These are phyloP conservation scores for Sindora glabra DNA, from an alignment of 306 rosid species.

Conservation along the genomic window DNA sequence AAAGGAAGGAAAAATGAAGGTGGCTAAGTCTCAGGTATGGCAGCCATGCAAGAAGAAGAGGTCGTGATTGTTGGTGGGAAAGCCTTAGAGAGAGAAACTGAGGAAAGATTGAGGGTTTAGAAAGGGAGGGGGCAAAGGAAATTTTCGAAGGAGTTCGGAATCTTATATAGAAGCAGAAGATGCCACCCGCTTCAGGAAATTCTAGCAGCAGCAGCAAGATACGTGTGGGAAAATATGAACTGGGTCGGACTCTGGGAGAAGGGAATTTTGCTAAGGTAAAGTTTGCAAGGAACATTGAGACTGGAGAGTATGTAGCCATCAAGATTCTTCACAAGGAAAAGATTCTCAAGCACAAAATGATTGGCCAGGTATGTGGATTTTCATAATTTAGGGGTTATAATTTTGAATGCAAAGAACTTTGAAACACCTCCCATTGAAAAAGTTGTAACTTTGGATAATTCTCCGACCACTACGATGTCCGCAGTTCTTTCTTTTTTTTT, in stretches of 20 bases:
- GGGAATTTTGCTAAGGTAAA: constrained; percentile 93
- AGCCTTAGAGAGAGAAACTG: background rate
- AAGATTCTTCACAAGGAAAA: constrained; percentile 80
- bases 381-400: background rate
- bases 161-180: background rate
- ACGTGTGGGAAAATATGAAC: constrained; percentile 73
- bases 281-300: constrained; percentile 58
- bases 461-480: too few species aligned
- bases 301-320: constrained; percentile 61
- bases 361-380: constrained; percentile 46
- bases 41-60: constrained; percentile 98
- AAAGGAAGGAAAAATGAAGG: constrained; percentile 37
- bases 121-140: background rate
- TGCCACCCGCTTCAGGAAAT: constrained; percentile 35
- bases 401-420: too few species aligned
- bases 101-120: too few species aligned
- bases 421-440: too few species aligned
- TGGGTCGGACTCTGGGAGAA: constrained; percentile 86
- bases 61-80: constrained; percentile 3
- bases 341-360: constrained; percentile 87
- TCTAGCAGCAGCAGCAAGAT: constrained; percentile 20
- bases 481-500: too few species aligned
- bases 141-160: background rate
- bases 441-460: too few species aligned
- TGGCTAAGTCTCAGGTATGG: constrained; percentile 78